Evolutionary conservation across 2,329 filamentous ascomycete species (phyloP), one percentile per base, ranked within the genome.

Genomic region (Colletotrichum sublineola): DNA sequence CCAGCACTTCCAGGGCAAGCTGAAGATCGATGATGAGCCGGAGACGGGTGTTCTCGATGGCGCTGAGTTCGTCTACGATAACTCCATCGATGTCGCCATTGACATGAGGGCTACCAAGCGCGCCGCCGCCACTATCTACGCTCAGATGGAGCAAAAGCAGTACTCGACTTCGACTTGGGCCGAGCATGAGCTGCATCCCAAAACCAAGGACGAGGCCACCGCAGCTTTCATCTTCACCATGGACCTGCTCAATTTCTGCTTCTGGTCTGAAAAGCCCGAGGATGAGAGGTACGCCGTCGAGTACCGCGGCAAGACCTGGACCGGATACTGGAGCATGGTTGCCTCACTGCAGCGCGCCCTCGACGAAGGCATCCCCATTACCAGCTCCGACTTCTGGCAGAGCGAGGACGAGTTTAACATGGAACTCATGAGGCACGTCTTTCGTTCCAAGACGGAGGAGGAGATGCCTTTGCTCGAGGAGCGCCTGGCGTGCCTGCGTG

Each of bases 151-250:
- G 80, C 87, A 91, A 80, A 94, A 94, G 79, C 84, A 87, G 48
- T 98, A 97, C 82, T 96, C 94, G 5, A 94, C 94, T 0, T 89
- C 93, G 73, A 93, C 91, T 11, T 99, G 96, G 96, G 90, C 93
- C 18, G 88, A 93, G 77, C 95, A 98, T 81, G 93, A 96, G 79
- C 86, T 99, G 50, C 96, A 99, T 78, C 96, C 96, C 1, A 93
- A 95, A 80, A 78, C 89, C 53, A 94, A 94, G 78, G 92, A 97
- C 79, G 93, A 94, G 78, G 87, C 83, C 63, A 95, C 94, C 0
- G 90, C 97, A 31, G 92, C 94, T 74, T 98, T 99, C 80, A 96
- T 99, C 77, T 98, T 99, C 80, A 94, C 94, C 29, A 97, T 99
- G 94, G 96, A 99, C 80, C 82, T 99, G 38, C 85, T 99, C 63